Base-by-base conservation (phyloP, 2,329 filamentous ascomycete species). In the Diaporthe citrichinensis region DNA sequence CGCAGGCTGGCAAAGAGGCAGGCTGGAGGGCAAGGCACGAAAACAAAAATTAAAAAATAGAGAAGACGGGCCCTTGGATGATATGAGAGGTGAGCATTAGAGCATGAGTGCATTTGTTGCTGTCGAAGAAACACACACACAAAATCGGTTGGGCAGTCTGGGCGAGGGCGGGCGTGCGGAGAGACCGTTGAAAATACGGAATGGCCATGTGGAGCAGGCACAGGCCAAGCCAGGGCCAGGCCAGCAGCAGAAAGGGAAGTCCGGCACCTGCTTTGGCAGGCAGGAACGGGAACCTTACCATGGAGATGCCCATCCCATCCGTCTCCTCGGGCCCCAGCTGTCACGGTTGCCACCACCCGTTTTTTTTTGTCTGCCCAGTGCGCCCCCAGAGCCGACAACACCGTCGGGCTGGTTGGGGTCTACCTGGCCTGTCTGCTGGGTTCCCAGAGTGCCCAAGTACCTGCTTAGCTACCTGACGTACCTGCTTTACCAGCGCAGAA, bases 131-230 rank as follows among this genome's bases (percentile, higher is more conserved):
- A 28, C 58, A 41, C 36, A 53, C 36, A 53, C 25, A 59, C 46
- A 55, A 36, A 44, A 41, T 41, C 34, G 28, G 59, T 68, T 68
- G 62, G 44, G 31, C 62, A 20, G 36, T 44, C 57, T 31, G 31
- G 34, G 34, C 44, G 20, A 31, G 58, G 51, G 71, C 39, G 71
- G 71, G 39, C 51, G 71, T 65, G 71, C 59, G 71, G 71, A 73
- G 61, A 57, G 58, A 73, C 71, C 71, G 71, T 73, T 73, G 58
- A 57, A 55, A 34, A 65, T 44, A 73, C 58, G 58, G 71, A 65
- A 73, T 57, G 49, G 25, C 65, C 65, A 69, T 69, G 65, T 69
- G 65, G 65, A 69, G 49, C 65, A 41, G 23, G 65, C 46, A 53
- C 62, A 68, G 62, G 62, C 62, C 62, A 68, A n/a, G n/a, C 59